These are phyloP conservation scores for Panicum miliaceum DNA, from an alignment of 176 grass and related monocot species.

Conservation along the genomic window DNA sequence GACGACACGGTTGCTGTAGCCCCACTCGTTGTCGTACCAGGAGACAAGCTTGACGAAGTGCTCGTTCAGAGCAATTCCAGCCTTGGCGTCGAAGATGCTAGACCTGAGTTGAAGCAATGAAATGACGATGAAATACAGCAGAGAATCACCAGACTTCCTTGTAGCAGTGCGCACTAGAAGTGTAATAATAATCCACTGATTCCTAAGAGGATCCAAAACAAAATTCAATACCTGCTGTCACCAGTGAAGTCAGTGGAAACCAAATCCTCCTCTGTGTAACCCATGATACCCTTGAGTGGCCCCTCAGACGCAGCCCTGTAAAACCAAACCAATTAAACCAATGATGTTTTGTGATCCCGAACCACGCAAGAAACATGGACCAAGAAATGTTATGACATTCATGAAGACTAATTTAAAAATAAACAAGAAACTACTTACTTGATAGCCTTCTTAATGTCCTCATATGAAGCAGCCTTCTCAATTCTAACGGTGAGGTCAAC, in stretches of 20 bases:
- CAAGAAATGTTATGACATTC: too few relatives aligned
- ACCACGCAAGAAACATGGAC: background rate
- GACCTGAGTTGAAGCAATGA: slow-evolving; percentile 44
- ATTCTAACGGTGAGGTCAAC: slow-evolving; percentile 78
- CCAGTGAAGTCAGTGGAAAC: slow-evolving; percentile 78
- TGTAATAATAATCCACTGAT: too few relatives aligned
- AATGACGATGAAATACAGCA: background rate
- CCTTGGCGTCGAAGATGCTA: slow-evolving; percentile 89
- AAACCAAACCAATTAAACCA: background rate
- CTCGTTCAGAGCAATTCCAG: slow-evolving; percentile 78
- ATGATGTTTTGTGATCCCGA: background rate
- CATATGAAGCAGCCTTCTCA: slow-evolving; percentile 65
- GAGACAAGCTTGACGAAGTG: slow-evolving; percentile 72
- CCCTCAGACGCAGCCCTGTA: slow-evolving; percentile 77
- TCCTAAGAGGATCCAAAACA: background rate
- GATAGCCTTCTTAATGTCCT: slow-evolving; percentile 65
- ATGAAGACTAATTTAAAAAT: background rate
- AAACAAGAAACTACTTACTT: slow-evolving; percentile 47
- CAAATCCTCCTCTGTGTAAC: slow-evolving; percentile 83
- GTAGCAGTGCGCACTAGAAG: too few relatives aligned
- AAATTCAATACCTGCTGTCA: slow-evolving; percentile 65
- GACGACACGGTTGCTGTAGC: slow-evolving; percentile 79
- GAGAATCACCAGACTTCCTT: too few relatives aligned
- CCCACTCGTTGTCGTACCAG: slow-evolving; percentile 92
- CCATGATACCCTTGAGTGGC: slow-evolving; percentile 80